These are phyloP conservation scores for Phytophthora melonis DNA, from an alignment of 352 stramenopile genomes.

Conservation along the genomic window DNA sequence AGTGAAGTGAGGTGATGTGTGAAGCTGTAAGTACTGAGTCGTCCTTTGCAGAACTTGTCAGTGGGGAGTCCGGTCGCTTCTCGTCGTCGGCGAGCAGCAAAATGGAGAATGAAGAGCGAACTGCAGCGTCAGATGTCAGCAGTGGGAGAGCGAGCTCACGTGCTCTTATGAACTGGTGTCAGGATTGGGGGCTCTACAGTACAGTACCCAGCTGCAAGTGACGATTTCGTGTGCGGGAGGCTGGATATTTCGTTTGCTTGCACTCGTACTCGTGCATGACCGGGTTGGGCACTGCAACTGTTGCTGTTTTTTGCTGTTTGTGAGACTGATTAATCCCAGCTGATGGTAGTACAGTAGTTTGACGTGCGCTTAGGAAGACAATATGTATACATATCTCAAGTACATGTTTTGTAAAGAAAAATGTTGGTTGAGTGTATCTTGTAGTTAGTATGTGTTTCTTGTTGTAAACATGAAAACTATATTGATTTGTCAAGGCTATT, in stretches of 20 bases:
- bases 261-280: slow-evolving; percentile 9
- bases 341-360: neutral
- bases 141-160: slow-evolving; percentile 17
- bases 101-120: slow-evolving; percentile 34
- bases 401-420: too few relatives aligned
- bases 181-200: slow-evolving; percentile 13
- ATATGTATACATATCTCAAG: too few relatives aligned
- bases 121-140: neutral
- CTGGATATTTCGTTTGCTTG: slow-evolving; percentile 34
- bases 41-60: slow-evolving; percentile 20
- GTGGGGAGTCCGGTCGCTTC: slow-evolving; percentile 25
- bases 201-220: neutral
- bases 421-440: too few relatives aligned
- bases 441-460: too few relatives aligned
- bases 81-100: slow-evolving; percentile 32
- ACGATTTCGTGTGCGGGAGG: slow-evolving; percentile 6
- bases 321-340: slow-evolving; percentile 29
- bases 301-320: slow-evolving; percentile 34
- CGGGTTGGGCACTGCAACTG: too few relatives aligned
- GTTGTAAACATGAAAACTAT: too few relatives aligned
- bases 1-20: neutral
- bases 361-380: too few relatives aligned
- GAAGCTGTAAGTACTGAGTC: slow-evolving; percentile 27
- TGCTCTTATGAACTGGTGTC: slow-evolving; percentile 17
- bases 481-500: too few relatives aligned